Evolutionary conservation across 352 stramenopile genomes (phyloP), one percentile per base, ranked within the genome.

Genomic region (Globisporangium mamillatum): DNA sequence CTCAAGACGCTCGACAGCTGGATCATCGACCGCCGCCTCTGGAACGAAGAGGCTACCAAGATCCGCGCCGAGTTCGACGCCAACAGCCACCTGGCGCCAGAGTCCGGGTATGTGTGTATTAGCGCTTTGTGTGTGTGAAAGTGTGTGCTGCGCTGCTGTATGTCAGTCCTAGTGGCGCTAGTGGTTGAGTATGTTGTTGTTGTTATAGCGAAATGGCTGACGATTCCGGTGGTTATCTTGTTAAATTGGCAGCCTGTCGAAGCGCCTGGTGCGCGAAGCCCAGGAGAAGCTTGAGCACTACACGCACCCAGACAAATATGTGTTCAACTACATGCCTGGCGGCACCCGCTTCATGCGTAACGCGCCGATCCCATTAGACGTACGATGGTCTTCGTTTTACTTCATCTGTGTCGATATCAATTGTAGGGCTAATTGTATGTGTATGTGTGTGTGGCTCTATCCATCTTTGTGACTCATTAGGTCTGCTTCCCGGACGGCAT

Each of bases 331-430:
- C 87, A 99, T 99, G 97, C 98, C 98, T 9, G 97, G 97, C 54
- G 98, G 98, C 63, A 96, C 93, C 69, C 94, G 98, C 63, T 99
- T 99, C 80, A 99, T 99, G 97, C 91, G 98, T 63, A 99, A 99
- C 79, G 92, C 97, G 44, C 95, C 98, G 32, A 93, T 97, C 60
- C 97, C 97, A 48, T 87, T 99, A 34, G 89, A 98, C 70, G 91
- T 98, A 70, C 67, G 71, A 75, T n/a, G 14, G 20, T 1, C 53
- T 18, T 53, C 2, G 41, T 65, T 22, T 34, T 56, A 9, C n/a
- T 3, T 22, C 6, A 20, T 65, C 27, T 41, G 9, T 55, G 18
- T 50, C 18, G 14, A 14, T 46, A 20, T 46, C 12, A 46, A 6
- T 18, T 14, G 38, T 20, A 41, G 3, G 38, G 38, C 38, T 46